Conservation (phyloP, 2,329 filamentous ascomycete species). For the Monosporascus sp. region DNA sequence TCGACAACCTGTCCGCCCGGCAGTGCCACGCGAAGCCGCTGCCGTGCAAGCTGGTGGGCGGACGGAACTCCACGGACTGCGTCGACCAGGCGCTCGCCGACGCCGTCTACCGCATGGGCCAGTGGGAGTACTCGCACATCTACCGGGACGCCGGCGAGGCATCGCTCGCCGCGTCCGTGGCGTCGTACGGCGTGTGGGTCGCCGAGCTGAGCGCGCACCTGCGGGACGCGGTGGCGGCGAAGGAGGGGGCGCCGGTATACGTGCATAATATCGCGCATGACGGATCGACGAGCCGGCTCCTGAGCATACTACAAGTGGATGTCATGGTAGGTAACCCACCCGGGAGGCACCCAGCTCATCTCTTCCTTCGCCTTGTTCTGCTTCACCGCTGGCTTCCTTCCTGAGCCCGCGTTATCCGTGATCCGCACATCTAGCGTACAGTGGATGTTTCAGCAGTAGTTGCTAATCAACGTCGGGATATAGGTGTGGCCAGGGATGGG, state of each 20-base stretch:
- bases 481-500: conserved; percentile 73
- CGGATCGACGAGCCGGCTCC: conserved; percentile 61
- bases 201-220: conserved; percentile 66
- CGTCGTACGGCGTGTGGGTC: conserved; percentile 66
- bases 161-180: conserved; percentile 57
- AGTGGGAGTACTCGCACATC: conserved; percentile 77
- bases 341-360: too few relatives aligned
- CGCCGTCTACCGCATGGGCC: conserved; percentile 67
- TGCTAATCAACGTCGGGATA: background rate
- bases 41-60: conserved; percentile 55
- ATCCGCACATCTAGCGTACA: background rate
- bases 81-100: conserved; percentile 59
- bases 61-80: conserved; percentile 47
- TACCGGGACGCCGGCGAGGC: conserved; percentile 59
- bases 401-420: too few relatives aligned
- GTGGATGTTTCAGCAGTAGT: background rate
- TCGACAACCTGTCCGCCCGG: conserved; percentile 73
- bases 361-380: background rate
- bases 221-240: conserved; percentile 43
- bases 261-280: conserved; percentile 79
- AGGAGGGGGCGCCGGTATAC: conserved; percentile 43
- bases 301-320: conserved; percentile 67
- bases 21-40: conserved; percentile 71
- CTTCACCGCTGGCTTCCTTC: background rate
- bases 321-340: conserved; percentile 51